A percentile compares a stretch with the other conserved stretches of the same genome.
phyloP scores from a whole-genome alignment of 495 filamentous ascomycete species.

The Xylaria intraflava region DNA sequence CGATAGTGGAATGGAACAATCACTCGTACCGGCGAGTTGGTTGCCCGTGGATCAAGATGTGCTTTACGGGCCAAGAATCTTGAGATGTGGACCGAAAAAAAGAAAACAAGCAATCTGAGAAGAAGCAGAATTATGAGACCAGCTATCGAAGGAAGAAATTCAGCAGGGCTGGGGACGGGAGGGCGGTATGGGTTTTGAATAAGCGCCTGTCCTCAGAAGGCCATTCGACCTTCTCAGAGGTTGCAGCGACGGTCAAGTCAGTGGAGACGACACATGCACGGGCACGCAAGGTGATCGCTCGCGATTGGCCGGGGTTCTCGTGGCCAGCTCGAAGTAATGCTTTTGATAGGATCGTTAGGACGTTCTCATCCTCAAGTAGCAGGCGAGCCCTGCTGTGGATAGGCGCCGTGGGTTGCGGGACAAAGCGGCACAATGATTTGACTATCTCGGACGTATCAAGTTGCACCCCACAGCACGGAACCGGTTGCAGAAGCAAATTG shows the following conservation, averaged over 20 bases:
- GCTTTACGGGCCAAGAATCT: conserved; percentile 15
- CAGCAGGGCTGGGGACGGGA: conserved; percentile 22
- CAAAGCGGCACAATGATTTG: neutral
- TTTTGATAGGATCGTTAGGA: conserved; percentile 26
- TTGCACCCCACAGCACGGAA: conserved; percentile 15
- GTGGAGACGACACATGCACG: conserved; percentile 21
- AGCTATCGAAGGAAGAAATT: conserved; percentile 42
- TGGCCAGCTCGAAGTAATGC: conserved; percentile 14
- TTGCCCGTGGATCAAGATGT: conserved; percentile 16
- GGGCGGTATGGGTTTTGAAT: conserved; percentile 49
- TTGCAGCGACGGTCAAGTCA: conserved; percentile 31
- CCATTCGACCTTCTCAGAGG: conserved; percentile 28
- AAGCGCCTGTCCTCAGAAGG: conserved; percentile 35
- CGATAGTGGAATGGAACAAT: conserved; percentile 29
- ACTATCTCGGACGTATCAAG: conserved; percentile 20
- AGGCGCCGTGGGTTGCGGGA: conserved; percentile 25
- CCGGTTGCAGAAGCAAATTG: conserved; percentile 12
- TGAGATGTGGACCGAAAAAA: conserved; percentile 19
- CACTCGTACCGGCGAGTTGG: conserved; percentile 21
- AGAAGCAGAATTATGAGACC: conserved; percentile 44
- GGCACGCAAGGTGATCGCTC: conserved; percentile 28
- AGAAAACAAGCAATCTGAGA: conserved; percentile 26
- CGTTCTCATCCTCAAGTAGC: conserved; percentile 19
- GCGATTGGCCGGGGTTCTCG: conserved; percentile 19
- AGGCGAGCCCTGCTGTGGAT: conserved; percentile 22